A percentile compares a stretch with the other conserved stretches of the same genome.
Evolutionary conservation across 768 basidiomycete species (phyloP).

Genomic region (Tylopilus plumbeoviolaceoides): DNA sequence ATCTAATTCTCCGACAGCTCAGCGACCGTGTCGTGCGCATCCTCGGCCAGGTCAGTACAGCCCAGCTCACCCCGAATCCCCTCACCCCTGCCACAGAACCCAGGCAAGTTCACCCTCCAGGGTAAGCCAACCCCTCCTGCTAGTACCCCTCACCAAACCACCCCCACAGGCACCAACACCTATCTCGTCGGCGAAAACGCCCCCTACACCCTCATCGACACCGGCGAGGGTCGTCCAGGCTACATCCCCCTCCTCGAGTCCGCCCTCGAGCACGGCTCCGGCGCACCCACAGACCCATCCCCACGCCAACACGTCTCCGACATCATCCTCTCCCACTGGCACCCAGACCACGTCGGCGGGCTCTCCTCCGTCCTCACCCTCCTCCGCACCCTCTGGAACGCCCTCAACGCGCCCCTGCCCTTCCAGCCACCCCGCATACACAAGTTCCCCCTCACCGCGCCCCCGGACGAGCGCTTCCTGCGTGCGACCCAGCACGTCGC

Average conservation of each 20-base stretch:
- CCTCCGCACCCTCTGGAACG: constrained; percentile 59
- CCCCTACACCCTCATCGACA: constrained; percentile 80
- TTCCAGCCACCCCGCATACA: constrained; percentile 71
- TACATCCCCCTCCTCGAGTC: constrained; percentile 67
- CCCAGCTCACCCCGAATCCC: too few relatives aligned
- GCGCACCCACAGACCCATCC: background rate
- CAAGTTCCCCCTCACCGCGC: constrained; percentile 53
- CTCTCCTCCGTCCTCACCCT: constrained; percentile 65
- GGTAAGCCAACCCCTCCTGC: constrained; percentile 46
- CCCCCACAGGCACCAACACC: constrained; percentile 75
- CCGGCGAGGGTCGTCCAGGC: constrained; percentile 66
- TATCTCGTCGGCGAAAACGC: constrained; percentile 71
- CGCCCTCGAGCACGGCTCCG: constrained; percentile 47
- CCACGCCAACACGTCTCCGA: constrained; percentile 60
- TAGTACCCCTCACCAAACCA: too few relatives aligned
- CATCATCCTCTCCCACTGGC: constrained; percentile 90
- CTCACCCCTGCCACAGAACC: too few relatives aligned
- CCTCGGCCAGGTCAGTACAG: too few relatives aligned
- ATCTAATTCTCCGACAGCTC: constrained; percentile 40
- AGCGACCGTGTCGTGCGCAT: constrained; percentile 65
- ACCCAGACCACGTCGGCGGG: constrained; percentile 82
- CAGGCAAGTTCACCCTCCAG: constrained; percentile 85
- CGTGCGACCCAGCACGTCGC: constrained; percentile 40
- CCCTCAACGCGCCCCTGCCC: constrained; percentile 39
- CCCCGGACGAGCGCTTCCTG: constrained; percentile 26